Base-by-base conservation (phyloP, 73 alveolate genomes). In the Blepharisma stoltei region DNA sequence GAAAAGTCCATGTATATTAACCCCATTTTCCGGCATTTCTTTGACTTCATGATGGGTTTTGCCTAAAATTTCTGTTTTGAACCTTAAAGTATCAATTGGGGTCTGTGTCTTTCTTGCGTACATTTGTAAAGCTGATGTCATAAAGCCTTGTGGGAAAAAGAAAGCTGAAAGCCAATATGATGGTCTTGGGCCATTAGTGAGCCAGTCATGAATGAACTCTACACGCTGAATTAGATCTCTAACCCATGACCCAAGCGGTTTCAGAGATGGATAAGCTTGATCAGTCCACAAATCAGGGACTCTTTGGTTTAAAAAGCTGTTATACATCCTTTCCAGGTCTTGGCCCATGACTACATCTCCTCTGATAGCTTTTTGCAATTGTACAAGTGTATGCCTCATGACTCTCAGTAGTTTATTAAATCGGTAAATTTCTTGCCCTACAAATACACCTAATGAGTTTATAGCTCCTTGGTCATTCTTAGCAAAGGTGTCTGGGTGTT, bases 111-210 rank as follows among this genome's bases (percentile, higher is more conserved):
- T 96, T 71, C 99, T 83, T 38, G 99, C 99, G 67, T 95, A 96
- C 11, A 97, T 94, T 88, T 97, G 98, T 77, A 89, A 82, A 0
- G 91, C 86, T n/a, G 99, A 96, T 8, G 99, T 97, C 98, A 96
- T 97, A 90, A 97, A 97, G 41, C 99, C 99, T 81, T 97, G 97
- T 6, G 99, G 99, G 98, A 96, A 96, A 98, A 95, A 97, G 96
- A 97, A 95, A 49, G 99, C 99, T 20, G 99, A 92, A 54, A 97
- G 87, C 99, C 99, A 97, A 81, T 86, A 97, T 48, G 98, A 82
- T 52, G 87, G 69, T 65, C 97, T 97, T 6, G 97, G 97, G 11
- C 99, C 99, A 53, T 90, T 80, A 77, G 91, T 88, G 46, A 97
- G 92, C 99, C 99, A 97, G 9, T 87, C 78, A 8, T 93, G 70